phyloP scores from a whole-genome alignment of 2,329 filamentous ascomycete genomes.

The Hypocreales sp. region DNA sequence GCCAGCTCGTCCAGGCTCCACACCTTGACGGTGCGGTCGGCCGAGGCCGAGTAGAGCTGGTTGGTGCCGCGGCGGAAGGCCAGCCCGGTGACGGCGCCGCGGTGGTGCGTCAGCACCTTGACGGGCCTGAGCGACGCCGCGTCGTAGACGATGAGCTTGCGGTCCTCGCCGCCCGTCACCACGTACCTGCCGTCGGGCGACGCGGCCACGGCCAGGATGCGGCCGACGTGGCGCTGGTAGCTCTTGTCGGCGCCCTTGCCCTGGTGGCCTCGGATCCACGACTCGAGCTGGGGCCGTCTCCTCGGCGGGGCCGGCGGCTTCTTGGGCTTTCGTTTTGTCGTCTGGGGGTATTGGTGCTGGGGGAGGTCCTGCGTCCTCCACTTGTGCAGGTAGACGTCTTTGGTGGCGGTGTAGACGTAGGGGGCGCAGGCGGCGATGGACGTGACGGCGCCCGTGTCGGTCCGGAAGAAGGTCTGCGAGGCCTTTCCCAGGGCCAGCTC shows the following conservation, averaged over 20 bases:
- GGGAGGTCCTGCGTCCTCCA: conserved; percentile 67
- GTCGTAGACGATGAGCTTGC: conserved; percentile 77
- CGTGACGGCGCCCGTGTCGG: conserved; percentile 64
- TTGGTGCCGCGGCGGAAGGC: conserved; percentile 80
- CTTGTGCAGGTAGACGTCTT: conserved; percentile 73
- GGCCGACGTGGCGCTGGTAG: conserved; percentile 63
- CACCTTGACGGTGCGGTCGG: conserved; percentile 86
- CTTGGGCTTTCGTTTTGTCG: conserved; percentile 41
- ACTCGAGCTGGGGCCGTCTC: conserved; percentile 46
- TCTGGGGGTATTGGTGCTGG: conserved; percentile 42
- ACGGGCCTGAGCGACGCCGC: conserved; percentile 63
- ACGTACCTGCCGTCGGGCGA: conserved; percentile 84
- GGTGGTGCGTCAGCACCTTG: conserved; percentile 79
- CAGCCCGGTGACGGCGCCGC: conserved; percentile 72
- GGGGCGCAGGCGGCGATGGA: conserved; percentile 65
- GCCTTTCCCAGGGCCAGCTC: conserved; percentile 56
- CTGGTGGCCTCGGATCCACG: conserved; percentile 45
- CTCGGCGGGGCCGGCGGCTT: conserved; percentile 42
- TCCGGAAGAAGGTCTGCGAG: conserved; percentile 57
- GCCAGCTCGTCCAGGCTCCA: conserved; percentile 88
- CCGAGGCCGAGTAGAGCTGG: conserved; percentile 81
- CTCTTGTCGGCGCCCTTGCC: conserved; percentile 44
- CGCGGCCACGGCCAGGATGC: conserved; percentile 72
- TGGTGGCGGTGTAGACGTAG: conserved; percentile 77
- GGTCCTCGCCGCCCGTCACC: conserved; percentile 77